phyloP scores from a whole-genome alignment of 2,329 filamentous ascomycete genomes.

The Penicillium fuscoglaucum region DNA sequence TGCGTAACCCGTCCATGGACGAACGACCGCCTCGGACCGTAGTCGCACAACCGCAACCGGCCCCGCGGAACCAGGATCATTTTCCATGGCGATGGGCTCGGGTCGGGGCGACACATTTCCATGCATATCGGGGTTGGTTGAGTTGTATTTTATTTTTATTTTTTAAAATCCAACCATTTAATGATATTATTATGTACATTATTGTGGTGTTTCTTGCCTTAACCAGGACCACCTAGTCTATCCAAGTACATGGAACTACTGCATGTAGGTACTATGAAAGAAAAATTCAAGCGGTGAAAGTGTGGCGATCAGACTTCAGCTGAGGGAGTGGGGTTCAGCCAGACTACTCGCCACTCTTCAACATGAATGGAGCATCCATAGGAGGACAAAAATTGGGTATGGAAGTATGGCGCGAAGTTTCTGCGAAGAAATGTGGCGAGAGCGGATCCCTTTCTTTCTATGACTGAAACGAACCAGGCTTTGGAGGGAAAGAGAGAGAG shows the following conservation, averaged over 20 bases:
- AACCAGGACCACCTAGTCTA: slow-evolving; percentile 16
- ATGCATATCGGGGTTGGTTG: slow-evolving; percentile 3
- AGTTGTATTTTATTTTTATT: neutral
- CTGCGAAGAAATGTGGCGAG: slow-evolving; percentile 13
- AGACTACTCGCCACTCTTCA: slow-evolving; percentile 19
- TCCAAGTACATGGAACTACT: slow-evolving; percentile 26
- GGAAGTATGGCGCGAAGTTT: slow-evolving; percentile 2
- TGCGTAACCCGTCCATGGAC: slow-evolving; percentile 15
- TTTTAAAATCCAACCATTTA: neutral
- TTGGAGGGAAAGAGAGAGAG: slow-evolving; percentile 7
- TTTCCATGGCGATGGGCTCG: slow-evolving; percentile 29
- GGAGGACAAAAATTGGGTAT: neutral
- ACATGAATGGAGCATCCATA: slow-evolving; percentile 19
- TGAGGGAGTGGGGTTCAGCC: slow-evolving; percentile 26
- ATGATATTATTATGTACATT: neutral
- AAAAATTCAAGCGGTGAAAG: slow-evolving; percentile 23
- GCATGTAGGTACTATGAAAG: slow-evolving; percentile 19
- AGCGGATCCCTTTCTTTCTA: slow-evolving; percentile 15
- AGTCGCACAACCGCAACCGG: slow-evolving; percentile 34
- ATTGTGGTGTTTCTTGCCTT: neutral
- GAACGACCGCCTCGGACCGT: slow-evolving; percentile 37
- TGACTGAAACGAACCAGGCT: neutral
- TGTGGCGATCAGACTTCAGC: slow-evolving; percentile 32
- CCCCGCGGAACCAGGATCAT: slow-evolving; percentile 29
- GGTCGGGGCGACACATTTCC: slow-evolving; percentile 23